Evolutionary conservation across 1,284 basidiomycete species (phyloP).

Genomic region (Agaricales sp.): DNA sequence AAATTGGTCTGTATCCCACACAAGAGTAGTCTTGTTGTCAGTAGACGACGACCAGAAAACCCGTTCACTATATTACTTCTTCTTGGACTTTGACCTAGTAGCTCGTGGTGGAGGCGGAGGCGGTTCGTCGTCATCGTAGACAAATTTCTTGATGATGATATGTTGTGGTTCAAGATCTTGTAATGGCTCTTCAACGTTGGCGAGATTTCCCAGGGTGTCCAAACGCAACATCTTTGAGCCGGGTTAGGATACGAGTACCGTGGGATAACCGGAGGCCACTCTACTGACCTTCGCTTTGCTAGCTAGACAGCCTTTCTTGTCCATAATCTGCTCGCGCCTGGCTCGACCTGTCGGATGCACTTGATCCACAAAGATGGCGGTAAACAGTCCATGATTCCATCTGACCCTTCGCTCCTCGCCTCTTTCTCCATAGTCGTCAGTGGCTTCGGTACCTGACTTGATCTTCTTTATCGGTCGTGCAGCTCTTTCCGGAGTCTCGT

Average conservation of each 20-base stretch:
- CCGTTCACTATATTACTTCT: conserved; percentile 21
- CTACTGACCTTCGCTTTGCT: conserved; percentile 48
- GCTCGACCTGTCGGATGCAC: conserved; percentile 37
- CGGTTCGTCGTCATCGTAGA: conserved; percentile 66
- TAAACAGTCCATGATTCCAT: conserved; percentile 69
- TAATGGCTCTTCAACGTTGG: conserved; percentile 50
- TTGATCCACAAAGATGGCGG: conserved; percentile 49
- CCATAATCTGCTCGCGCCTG: conserved; percentile 27
- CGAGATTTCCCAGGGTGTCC: conserved; percentile 69
- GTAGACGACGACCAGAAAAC: not conserved
- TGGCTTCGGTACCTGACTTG: conserved; percentile 22
- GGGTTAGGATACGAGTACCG: too few relatives aligned
- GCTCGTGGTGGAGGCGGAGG: conserved; percentile 9
- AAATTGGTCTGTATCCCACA: too few relatives aligned
- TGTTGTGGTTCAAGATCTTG: conserved; percentile 54
- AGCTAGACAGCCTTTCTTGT: conserved; percentile 57
- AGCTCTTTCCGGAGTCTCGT: conserved; percentile 42
- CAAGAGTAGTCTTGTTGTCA: not conserved
- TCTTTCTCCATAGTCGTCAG: conserved; percentile 21
- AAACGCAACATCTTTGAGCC: conserved; percentile 43
- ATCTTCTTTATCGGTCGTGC: conserved; percentile 23
- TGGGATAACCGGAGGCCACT: too few relatives aligned
- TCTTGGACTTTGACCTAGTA: conserved; percentile 30
- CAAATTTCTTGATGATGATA: conserved; percentile 68
- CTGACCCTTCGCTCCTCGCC: conserved; percentile 50